Evolutionary conservation across 2,329 filamentous ascomycete species (phyloP).

Genomic region (Taxawa tesnikishii): DNA sequence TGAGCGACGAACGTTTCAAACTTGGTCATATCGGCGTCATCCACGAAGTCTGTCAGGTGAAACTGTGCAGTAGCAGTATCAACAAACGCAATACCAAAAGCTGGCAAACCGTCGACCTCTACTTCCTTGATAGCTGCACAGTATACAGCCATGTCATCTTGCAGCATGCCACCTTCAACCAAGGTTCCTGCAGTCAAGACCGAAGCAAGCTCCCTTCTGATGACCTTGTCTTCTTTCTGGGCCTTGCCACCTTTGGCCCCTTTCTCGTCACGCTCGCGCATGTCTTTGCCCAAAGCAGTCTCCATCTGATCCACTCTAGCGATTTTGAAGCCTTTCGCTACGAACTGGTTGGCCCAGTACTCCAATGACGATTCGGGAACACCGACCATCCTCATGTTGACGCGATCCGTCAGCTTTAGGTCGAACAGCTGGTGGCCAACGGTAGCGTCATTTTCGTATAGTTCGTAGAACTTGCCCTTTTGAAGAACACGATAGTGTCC

Average conservation of each 20-base stretch:
- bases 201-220: conserved; percentile 77
- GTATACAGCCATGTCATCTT: conserved; percentile 94
- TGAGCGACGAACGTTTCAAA: conserved; percentile 97
- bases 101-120: conserved; percentile 58
- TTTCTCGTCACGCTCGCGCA: conserved; percentile 74
- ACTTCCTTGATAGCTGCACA: conserved; percentile 80
- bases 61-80: conserved; percentile 95
- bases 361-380: conserved; percentile 93
- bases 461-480: conserved; percentile 99
- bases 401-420: conserved; percentile 90
- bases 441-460: conserved; percentile 96
- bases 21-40: conserved; percentile 87
- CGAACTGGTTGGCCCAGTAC: conserved; percentile 96
- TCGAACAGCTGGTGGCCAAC: conserved; percentile 95
- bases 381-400: conserved; percentile 99
- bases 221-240: conserved; percentile 81
- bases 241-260: conserved; percentile 40
- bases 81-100: conserved; percentile 86
- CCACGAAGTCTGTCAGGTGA: conserved; percentile 79
- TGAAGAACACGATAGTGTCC: conserved; percentile 98
- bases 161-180: conserved; percentile 91
- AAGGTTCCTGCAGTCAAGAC: conserved; percentile 87
- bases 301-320: conserved; percentile 95
- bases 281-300: conserved; percentile 89
- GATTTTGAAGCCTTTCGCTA: conserved; percentile 96